A percentile compares a stretch with the other conserved stretches of the same genome.
These are phyloP conservation scores for Keqinozyma sinolaborantium DNA, from an alignment of 1,139 yeast species.

Conservation along the genomic window DNA sequence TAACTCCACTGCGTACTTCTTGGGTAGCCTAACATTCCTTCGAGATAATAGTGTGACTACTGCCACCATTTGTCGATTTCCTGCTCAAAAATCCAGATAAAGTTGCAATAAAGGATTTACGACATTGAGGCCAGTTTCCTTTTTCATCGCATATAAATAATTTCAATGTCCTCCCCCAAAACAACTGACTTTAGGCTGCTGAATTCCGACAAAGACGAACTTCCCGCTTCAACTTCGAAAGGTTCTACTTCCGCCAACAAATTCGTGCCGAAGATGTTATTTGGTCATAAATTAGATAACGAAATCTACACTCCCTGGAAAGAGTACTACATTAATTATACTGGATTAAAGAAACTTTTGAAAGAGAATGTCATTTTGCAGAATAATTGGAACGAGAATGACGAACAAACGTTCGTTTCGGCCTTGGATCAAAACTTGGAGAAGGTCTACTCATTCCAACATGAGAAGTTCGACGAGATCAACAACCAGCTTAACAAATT, in stretches of 20 bases:
- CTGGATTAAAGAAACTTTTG: conserved; percentile 69
- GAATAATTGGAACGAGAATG: conserved; percentile 69
- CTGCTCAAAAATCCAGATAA: too few species aligned
- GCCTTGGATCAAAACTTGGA: conserved; percentile 84
- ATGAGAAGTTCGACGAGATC: conserved; percentile 64
- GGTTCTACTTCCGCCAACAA: not conserved
- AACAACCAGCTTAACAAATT: conserved; percentile 60
- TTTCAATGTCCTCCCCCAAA: not conserved
- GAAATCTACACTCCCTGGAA: conserved; percentile 91
- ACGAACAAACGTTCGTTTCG: conserved; percentile 78
- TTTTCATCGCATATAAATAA: not conserved
- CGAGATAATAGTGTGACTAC: too few species aligned
- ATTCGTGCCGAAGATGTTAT: conserved; percentile 53
- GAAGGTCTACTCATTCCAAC: conserved; percentile 88
- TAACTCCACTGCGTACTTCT: too few species aligned
- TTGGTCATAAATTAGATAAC: conserved; percentile 76
- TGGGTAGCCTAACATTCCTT: too few species aligned
- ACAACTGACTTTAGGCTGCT: too few species aligned
- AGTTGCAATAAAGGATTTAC: too few species aligned
- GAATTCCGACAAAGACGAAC: too few species aligned
- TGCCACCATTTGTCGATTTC: too few species aligned
- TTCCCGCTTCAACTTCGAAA: too few species aligned
- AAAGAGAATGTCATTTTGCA: conserved; percentile 69
- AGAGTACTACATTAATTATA: conserved; percentile 77
- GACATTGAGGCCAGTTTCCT: too few species aligned